A percentile compares a stretch with the other conserved stretches of the same genome.
phyloP scores from a whole-genome alignment of 2,329 filamentous ascomycete genomes.

The Sporothrix pseudoabietina region DNA sequence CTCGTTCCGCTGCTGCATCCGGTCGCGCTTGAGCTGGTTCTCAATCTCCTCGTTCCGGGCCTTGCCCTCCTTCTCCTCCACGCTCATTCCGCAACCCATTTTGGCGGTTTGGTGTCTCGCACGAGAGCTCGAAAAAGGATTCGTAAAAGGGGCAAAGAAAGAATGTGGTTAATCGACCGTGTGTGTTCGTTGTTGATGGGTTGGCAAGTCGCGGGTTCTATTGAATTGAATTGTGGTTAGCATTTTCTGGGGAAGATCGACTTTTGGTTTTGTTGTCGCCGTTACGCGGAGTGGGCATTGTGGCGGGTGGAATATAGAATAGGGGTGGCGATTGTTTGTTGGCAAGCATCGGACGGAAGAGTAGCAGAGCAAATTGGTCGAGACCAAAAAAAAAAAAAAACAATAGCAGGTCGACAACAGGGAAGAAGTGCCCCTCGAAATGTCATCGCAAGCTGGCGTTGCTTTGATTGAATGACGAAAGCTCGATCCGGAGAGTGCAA shows the following conservation, averaged over 20 bases:
- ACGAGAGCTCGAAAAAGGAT: slow-evolving; percentile 5
- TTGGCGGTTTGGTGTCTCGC: slow-evolving; percentile 51
- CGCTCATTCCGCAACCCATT: slow-evolving; percentile 99
- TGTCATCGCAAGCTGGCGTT: background rate
- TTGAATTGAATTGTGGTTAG: slow-evolving; percentile 6
- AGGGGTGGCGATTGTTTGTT: slow-evolving; percentile 3
- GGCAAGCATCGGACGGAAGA: background rate
- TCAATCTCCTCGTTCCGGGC: slow-evolving; percentile 99
- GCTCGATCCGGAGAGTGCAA: background rate
- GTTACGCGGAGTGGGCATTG: background rate
- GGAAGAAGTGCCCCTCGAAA: background rate
- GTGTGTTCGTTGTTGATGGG: background rate
- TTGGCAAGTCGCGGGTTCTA: background rate
- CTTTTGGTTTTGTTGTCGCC: background rate
- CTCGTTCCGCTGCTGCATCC: slow-evolving; percentile 98
- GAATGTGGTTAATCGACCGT: background rate
- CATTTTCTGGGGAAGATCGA: background rate
- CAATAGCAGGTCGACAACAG: background rate
- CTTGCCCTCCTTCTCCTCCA: slow-evolving; percentile 99
- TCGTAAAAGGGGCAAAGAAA: background rate
- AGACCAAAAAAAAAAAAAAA: background rate
- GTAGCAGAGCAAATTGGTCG: slow-evolving; percentile 1
- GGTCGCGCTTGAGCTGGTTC: slow-evolving; percentile 97
- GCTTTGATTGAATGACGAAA: background rate
- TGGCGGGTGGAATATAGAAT: background rate